Percentiles rank a stretch among this genome's conserved stretches.
Conservation (phyloP, 352 stramenopile genomes). For the Pythium dissotocum region DNA sequence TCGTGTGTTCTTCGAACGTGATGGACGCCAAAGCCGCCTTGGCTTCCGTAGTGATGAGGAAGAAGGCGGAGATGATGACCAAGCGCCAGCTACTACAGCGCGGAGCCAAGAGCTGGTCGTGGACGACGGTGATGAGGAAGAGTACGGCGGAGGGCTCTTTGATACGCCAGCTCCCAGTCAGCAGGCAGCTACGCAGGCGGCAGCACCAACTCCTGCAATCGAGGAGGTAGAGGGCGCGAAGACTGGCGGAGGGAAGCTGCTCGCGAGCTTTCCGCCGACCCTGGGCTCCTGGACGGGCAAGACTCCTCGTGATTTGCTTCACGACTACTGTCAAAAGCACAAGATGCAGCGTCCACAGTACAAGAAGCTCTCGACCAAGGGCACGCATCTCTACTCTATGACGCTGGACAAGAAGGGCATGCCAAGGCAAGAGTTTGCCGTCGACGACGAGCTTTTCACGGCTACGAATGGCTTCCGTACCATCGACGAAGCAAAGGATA, state of each 20-base stretch:
- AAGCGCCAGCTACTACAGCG: not conserved
- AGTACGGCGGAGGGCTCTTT: slow-evolving; percentile 28
- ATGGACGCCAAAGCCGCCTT: slow-evolving; percentile 22
- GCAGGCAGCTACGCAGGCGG: slow-evolving; percentile 30
- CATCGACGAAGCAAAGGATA: slow-evolving; percentile 75
- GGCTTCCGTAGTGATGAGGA: slow-evolving; percentile 20
- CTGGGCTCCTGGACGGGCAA: slow-evolving; percentile 63
- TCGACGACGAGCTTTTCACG: slow-evolving; percentile 39
- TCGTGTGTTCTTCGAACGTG: slow-evolving; percentile 18
- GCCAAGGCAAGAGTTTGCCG: slow-evolving; percentile 35
- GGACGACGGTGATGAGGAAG: slow-evolving; percentile 19
- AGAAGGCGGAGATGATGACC: not conserved
- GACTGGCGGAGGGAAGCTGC: slow-evolving; percentile 7
- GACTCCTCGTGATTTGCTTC: slow-evolving; percentile 86
- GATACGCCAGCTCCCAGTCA: slow-evolving; percentile 26
- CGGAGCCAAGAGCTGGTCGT: not conserved
- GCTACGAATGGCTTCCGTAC: slow-evolving; percentile 51
- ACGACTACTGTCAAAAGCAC: slow-evolving; percentile 89
- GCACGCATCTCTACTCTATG: slow-evolving; percentile 52
- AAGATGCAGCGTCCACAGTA: slow-evolving; percentile 82
- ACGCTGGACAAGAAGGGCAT: slow-evolving; percentile 37
- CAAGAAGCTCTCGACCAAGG: slow-evolving; percentile 38
- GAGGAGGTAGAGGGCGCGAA: not conserved
- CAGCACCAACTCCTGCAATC: slow-evolving; percentile 15
- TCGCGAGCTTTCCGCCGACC: slow-evolving; percentile 6